Base-by-base conservation (phyloP, 257 asterid species). In the Solanum ossicruentum region DNA sequence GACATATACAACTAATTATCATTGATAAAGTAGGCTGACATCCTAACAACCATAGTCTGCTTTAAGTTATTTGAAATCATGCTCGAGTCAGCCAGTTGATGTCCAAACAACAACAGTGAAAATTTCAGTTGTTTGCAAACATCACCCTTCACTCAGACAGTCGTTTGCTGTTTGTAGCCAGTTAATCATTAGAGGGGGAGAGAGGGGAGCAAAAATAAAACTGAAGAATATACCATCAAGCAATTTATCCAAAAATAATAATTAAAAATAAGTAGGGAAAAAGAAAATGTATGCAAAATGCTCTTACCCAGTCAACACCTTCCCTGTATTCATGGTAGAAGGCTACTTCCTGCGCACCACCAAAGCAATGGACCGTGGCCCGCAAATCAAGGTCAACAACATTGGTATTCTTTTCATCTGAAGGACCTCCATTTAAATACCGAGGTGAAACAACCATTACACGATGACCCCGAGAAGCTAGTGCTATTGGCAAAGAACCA, bases 261-360 rank as follows among this genome's bases (percentile, higher is more conserved):
- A 70, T 41, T 36, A 17, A 39, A 70, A 39, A 9, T 10, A 39
- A 39, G 78, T 10, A 70, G 10, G 17, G 9, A 15, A 39, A 39
- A 70, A 69, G 10, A 39, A 39, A 39, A 39, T 70, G 54, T 39
- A 39, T 21, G 79, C 39, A 36, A 51, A 28, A 72, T 7, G 20
- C 20, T 63, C 88, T 87, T 91, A 97, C 99, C 99, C 99, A 97
- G 89, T 97, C 98, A 87, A 97, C 98, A 77, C 99, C 99, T 80
- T 88, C 98, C 86, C 98, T 89, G 86, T 91, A 97, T 85, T 97
- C 98, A 49, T 97, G 99, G 90, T 88, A 97, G 88, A 88, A 97
- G 47, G 92, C 91, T 55, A 95, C 98, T 85, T 97, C 98, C 69
- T 97, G 98, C 23, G 75, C 88, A 61, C 90, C 98, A 61, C 92